These are phyloP conservation scores for Waltergamsia citrina DNA, from an alignment of 2,329 filamentous ascomycete genomes.

Conservation along the genomic window DNA sequence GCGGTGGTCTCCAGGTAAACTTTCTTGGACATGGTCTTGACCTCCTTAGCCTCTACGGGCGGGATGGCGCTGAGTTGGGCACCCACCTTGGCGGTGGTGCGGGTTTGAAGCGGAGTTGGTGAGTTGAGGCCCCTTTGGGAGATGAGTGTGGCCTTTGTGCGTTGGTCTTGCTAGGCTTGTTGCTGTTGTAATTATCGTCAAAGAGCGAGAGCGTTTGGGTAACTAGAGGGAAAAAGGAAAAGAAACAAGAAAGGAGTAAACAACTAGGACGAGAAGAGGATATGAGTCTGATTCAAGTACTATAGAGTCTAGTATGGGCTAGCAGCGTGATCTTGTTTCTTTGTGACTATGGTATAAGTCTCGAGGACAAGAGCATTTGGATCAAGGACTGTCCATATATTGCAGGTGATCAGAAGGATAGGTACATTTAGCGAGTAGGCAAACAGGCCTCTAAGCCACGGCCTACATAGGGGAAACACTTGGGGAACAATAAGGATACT, in stretches of 20 bases:
- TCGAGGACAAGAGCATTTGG: neutral
- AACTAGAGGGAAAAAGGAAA: neutral
- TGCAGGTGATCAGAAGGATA: neutral
- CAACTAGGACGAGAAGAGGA: neutral
- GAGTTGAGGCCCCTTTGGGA: too few relatives aligned
- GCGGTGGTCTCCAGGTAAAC: conserved; percentile 25
- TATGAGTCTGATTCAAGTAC: neutral
- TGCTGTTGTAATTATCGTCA: too few relatives aligned
- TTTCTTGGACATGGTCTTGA: conserved; percentile 20
- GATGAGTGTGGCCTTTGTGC: too few relatives aligned
- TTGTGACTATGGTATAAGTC: neutral
- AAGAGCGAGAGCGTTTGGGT: neutral
- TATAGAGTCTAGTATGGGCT: neutral
- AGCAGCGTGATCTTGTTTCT: too few relatives aligned
- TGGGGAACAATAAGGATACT: neutral
- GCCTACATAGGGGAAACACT: neutral
- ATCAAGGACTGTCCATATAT: too few relatives aligned
- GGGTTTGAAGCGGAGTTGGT: too few relatives aligned
- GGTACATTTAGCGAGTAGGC: neutral
- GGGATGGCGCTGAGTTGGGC: conserved; percentile 4
- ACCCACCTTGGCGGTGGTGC: conserved; percentile 10
- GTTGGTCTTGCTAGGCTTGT: too few relatives aligned
- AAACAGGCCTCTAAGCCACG: too few relatives aligned
- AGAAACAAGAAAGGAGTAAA: neutral
- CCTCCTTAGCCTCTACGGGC: neutral